These are phyloP conservation scores for Boletus barrowsii DNA, from an alignment of 768 basidiomycete genomes.

Conservation along the genomic window DNA sequence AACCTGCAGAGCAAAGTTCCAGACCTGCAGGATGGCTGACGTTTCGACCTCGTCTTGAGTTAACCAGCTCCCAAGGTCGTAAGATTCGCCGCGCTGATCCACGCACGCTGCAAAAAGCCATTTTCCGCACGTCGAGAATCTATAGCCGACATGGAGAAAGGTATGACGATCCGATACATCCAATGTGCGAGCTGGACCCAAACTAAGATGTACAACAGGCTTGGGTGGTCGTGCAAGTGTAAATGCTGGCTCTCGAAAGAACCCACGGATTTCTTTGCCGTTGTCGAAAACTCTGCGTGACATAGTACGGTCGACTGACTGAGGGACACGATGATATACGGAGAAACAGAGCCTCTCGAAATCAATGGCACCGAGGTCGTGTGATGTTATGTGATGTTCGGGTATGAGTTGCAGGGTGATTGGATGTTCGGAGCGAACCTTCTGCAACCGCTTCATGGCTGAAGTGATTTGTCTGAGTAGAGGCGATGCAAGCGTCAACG, in stretches of 20 bases:
- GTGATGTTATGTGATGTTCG: conserved; percentile 51
- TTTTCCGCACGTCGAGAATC: conserved; percentile 59
- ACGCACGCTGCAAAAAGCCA: conserved; percentile 76
- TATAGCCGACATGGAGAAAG: conserved; percentile 76
- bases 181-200: conserved; percentile 39
- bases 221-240: conserved; percentile 50
- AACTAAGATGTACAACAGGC: conserved; percentile 36
- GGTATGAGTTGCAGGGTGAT: conserved; percentile 75
- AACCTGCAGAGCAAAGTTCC: conserved; percentile 65
- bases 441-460: conserved; percentile 54
- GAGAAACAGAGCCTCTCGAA: conserved; percentile 56
- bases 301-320: conserved; percentile 58
- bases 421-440: conserved; percentile 43
- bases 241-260: conserved; percentile 65
- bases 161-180: conserved; percentile 58
- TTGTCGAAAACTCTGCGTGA: conserved; percentile 48
- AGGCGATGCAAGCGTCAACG: conserved; percentile 63
- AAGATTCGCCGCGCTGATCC: conserved; percentile 76
- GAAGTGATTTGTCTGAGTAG: conserved; percentile 68
- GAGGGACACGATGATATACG: conserved; percentile 69
- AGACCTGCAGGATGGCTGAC: conserved; percentile 57
- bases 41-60: conserved; percentile 46
- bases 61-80: conserved; percentile 66
- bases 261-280: conserved; percentile 39
- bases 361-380: conserved; percentile 18